Base-by-base conservation (phyloP, 1,284 basidiomycete genomes). In the Singerocomus inundabilis region DNA sequence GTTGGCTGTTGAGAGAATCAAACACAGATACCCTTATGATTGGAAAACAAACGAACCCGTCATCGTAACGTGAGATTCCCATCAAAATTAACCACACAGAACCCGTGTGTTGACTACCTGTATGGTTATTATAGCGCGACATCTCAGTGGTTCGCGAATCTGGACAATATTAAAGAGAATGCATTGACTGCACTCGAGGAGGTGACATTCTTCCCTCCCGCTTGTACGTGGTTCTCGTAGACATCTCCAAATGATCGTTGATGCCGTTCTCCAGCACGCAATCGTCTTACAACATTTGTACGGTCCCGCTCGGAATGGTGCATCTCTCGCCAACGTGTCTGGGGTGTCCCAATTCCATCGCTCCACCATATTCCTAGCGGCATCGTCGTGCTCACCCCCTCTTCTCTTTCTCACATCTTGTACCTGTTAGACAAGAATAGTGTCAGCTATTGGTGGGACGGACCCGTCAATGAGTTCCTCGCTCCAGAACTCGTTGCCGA, bases 341-440 rank as follows among this genome's bases (percentile, higher is more conserved):
- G 97, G 97, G 97, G 97, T 29, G 93, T 98, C 1, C 97, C 97
- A 1, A 98, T 99, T 53, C 96, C 95, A 1, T 88, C 92, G 1
- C 72, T 99, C 1, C 83, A 95, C 63, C 84, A 89, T 58, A 68
- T 76, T 1, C 75, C 76, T 1, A 83, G 83, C 1, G 84, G 84
- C 43, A 75, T 78, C 24, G 80, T 87, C 0, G 66, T 93, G 35
- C 81, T 98, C 44, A 82, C 86, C 45, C 59, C 73, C 1, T 75
- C 76, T 10, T 88, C 87, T 2, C 75, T 99, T 25, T 72, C 80
- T 10, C 86, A 96, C 66, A 95, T 97, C 62, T 75, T 97, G 34
- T 57, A 70, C 1, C 78, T 96, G 6, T 74, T 99, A 21, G 80
- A 86, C 41, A 61, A 74, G 42, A 84, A 88, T 49, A 91, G 94